Evolutionary conservation across 345 rosid species (phyloP).

Genomic region (Mangifera indica): DNA sequence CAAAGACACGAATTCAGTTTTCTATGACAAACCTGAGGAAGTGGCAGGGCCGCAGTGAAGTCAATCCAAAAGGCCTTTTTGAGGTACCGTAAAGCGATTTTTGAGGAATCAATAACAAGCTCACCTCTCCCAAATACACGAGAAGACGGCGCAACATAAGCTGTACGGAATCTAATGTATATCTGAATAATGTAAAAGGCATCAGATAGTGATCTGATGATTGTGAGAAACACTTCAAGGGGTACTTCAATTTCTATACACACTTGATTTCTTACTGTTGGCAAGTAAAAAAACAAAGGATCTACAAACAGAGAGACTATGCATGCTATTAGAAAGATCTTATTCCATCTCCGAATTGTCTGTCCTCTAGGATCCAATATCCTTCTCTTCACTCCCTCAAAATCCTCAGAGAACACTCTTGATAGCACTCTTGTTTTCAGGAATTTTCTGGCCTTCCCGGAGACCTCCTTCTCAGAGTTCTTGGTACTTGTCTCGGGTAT

Average conservation of each 20-base stretch:
- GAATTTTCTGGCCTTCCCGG: constrained; percentile 36
- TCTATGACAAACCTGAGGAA: constrained; percentile 63
- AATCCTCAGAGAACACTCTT: constrained; percentile 77
- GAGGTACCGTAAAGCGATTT: constrained; percentile 62
- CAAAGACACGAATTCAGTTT: neutral
- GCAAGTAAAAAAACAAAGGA: constrained; percentile 78
- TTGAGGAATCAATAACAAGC: constrained; percentile 63
- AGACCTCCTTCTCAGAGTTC: constrained; percentile 26
- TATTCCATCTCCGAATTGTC: constrained; percentile 38
- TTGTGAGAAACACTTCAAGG: constrained; percentile 59
- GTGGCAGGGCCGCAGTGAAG: constrained; percentile 75
- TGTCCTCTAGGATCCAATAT: constrained; percentile 80
- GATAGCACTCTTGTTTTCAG: constrained; percentile 68
- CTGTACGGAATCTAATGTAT: constrained; percentile 63
- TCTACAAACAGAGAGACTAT: constrained; percentile 61
- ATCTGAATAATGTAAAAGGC: constrained; percentile 69
- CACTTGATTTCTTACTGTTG: constrained; percentile 40
- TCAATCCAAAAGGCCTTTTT: constrained; percentile 65
- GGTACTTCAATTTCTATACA: constrained; percentile 61
- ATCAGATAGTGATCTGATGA: constrained; percentile 69
- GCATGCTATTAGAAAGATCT: constrained; percentile 10
- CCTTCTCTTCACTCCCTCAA: constrained; percentile 53
- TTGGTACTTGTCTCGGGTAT: constrained; percentile 29
- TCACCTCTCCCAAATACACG: constrained; percentile 92
- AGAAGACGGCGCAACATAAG: constrained; percentile 85